Base-by-base conservation (phyloP, 768 basidiomycete species). In the Trametes cingulata region DNA sequence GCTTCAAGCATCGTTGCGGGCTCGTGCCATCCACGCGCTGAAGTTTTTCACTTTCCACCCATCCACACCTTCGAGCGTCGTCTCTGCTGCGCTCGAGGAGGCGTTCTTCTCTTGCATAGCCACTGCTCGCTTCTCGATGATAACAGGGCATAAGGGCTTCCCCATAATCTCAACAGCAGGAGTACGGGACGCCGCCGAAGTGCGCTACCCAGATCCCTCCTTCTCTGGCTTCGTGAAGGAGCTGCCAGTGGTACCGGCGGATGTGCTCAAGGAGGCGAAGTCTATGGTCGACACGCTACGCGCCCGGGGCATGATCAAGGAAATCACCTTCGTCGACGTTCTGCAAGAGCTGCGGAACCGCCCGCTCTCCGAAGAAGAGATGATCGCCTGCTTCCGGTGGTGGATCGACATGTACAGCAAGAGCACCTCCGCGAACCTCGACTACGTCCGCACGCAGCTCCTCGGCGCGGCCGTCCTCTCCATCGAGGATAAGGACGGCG, bases 1-100 rank as follows among this genome's bases (percentile, higher is more conserved):
- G 43, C 62, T 83, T 20, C 77, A 78, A 51, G 67, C 72, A 17
- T 80, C 82, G 76, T 72, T 95, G 12, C 79, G 79, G 22, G 72
- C 73, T 24, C 82, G 88, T 15, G 87, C 85, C 14, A 73, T 93
- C 17, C 96, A 98, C 66, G 82, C 88, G 6, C 78, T 97, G 52
- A 85, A 84, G 60, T 97, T 97, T 76, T 98, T 97, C 77, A 89
- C 91, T 1, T 98, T 93, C 73, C 83, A 86, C 63, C 76, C 82
- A 2, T 96, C 96, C 0, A 96, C 96, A 0, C 96, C 96, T 0
- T 93, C 91, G 0, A 71, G 84, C 1, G 83, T 90, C 47, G 91
- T 98, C 29, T 87, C 92, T 0, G 75, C 73, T 10, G 72, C 84
- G 15, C 81, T 95, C 58, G 88, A 93, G 70, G 74, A 78, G 0